Evolutionary conservation across 2,329 filamentous ascomycete species (phyloP), one percentile per base, ranked within the genome.

Genomic region (Davidsoniella neocaledoniae): DNA sequence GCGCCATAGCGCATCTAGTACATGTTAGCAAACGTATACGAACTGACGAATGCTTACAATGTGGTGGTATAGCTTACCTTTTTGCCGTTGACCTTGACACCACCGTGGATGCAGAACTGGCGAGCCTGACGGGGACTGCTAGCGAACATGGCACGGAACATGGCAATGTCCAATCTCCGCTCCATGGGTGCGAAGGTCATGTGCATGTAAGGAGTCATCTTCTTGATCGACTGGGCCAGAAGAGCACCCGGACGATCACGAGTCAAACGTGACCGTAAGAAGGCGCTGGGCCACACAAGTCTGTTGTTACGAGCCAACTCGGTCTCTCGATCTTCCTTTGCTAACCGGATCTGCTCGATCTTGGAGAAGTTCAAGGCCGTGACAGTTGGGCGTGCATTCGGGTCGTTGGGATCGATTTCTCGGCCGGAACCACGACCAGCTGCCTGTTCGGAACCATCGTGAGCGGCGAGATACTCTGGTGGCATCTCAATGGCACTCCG

Each of bases 151-250:
- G 91, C 83, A 46, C 91, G 75, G 71, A 93, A 96, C 54, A 98
- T 79, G 57, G 91, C 88, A n/a, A 87, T 87, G 62, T 98, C 91
- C 54, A 98, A 67, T 59, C 91, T 77, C 63, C 91, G 74, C 68
- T 98, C 91, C 61, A 93, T 70, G 5, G 91, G 91, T 52, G 86
- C 86, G 68, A 85, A 98, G 2, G 83, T 81, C 90, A 96, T 96
- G 62, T 90, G 81, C 81, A 94, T 93, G 62, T 94, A 96, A 6
- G 91, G 91, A 29, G 83, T 93, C 61, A 71, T 71, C 37, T 66
- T 54, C 38, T 57, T 45, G 40, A 63, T 60, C n/a, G 62, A 61
- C 48, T 60, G 55, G 39, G 62, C 59, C 38, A 65, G 54, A 50
- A 63, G 57, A 33, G 63, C 59, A 17, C 60, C 61, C 48, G 54